These are phyloP conservation scores for Royoungia palumana DNA, from an alignment of 768 basidiomycete genomes.

Conservation along the genomic window DNA sequence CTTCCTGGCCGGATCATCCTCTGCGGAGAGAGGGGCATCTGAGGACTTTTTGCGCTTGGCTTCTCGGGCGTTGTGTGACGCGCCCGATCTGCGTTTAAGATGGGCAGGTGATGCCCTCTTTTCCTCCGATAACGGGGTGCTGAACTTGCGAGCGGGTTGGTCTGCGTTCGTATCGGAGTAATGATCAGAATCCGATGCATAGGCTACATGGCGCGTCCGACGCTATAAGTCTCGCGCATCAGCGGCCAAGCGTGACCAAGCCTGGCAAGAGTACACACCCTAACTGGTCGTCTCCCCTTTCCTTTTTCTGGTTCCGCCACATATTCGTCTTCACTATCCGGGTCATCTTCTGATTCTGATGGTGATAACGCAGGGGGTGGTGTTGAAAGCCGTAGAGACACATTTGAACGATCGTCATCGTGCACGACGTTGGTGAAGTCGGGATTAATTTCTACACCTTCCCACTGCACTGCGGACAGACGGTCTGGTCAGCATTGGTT, in stretches of 20 bases:
- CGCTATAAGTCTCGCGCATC: slow-evolving; percentile 36
- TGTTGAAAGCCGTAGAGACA: slow-evolving; percentile 12
- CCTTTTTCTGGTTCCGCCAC: slow-evolving; percentile 42
- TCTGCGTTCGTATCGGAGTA: slow-evolving; percentile 32
- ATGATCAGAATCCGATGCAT: slow-evolving; percentile 42
- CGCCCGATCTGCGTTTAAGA: slow-evolving; percentile 55
- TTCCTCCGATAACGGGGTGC: slow-evolving; percentile 18
- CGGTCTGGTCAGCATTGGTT: slow-evolving; percentile 29
- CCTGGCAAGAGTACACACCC: slow-evolving; percentile 38
- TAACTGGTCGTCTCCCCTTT: slow-evolving; percentile 35
- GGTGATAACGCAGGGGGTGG: slow-evolving; percentile 33
- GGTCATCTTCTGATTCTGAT: slow-evolving; percentile 49
- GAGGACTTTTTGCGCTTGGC: slow-evolving; percentile 49
- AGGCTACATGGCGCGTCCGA: slow-evolving; percentile 38
- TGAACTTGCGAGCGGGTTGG: slow-evolving; percentile 13
- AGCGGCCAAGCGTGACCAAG: slow-evolving; percentile 11
- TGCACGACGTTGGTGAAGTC: slow-evolving; percentile 30
- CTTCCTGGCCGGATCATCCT: slow-evolving; percentile 72
- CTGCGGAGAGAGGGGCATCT: slow-evolving; percentile 34
- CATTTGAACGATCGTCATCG: slow-evolving; percentile 22
- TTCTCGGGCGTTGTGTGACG: slow-evolving; percentile 36
- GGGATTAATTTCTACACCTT: slow-evolving; percentile 59
- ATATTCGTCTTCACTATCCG: slow-evolving; percentile 71
- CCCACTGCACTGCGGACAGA: slow-evolving; percentile 63
- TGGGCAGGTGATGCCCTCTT: slow-evolving; percentile 23